Evolutionary conservation across 1,284 basidiomycete genomes (phyloP), one percentile per base, ranked within the genome.

Genomic region (Phylloboletellus chloephorus): DNA sequence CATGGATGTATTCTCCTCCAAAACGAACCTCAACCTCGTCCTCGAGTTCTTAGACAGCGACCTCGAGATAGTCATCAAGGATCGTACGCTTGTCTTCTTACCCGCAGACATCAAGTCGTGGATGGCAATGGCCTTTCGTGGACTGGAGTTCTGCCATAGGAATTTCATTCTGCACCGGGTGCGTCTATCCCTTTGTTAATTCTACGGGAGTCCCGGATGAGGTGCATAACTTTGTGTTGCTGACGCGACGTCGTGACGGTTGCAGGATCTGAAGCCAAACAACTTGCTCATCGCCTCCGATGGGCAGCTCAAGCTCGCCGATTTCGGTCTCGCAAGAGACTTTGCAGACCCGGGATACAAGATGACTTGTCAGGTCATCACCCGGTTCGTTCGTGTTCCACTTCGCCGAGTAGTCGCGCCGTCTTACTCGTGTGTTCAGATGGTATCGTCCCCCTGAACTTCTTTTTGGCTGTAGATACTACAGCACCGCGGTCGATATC

Each of bases 311-410:
- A 99, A 98, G 66, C 80, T 99, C 48, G 96, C 96, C 17, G 96
- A 99, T 81, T 99, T 99, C 63, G 96, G 96, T 78, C 78, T 99
- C 7, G 96, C 96, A 17, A 74, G 96, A 49, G 96, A 98, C 67
- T 95, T 88, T 63, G 86, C 86, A 24, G 92, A 95, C 57, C 90
- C 94, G 17, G 88, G 85, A 1, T 82, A 85, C 56, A 88, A 90
- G 60, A 98, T 99, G 96, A 98, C 96, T 0, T 90, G 84, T 54
- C 93, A 98, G 59, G 96, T 99, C 46, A 95, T 99, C 60, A 98
- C 96, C 5, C 73, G 90, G 88, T 92, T 48, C 31, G 71, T 58
- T 12, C 13, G 7, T 7, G 12, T 13, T 13, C 20, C 32, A 7
- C 33, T 24, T 7, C 1, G 1, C n/a, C 5, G 9, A 9, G 10